A percentile compares a stretch with the other conserved stretches of the same genome.
Conservation (phyloP, 768 basidiomycete species). For the Cystofilobasidium capitatum region DNA sequence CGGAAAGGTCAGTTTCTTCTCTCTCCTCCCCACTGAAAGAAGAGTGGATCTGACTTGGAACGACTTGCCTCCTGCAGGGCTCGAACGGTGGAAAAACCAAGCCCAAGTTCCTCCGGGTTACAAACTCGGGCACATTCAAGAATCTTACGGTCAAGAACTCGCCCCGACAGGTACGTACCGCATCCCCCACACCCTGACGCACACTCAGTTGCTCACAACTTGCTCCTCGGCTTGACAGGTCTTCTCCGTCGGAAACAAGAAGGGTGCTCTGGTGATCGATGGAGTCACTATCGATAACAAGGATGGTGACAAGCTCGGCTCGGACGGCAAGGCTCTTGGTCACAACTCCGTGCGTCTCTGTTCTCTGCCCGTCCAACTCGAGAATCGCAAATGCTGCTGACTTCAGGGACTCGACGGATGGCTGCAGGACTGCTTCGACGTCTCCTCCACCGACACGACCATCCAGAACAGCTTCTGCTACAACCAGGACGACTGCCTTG, state of each 20-base stretch:
- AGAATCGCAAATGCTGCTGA: no score
- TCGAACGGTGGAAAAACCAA: not conserved
- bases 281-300: constrained; percentile 49
- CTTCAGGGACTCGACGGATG: no score
- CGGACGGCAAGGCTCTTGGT: constrained; percentile 38
- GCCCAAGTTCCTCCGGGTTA: constrained; percentile 29
- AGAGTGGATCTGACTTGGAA: no score
- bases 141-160: constrained; percentile 43
- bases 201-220: not conserved
- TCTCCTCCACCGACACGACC: constrained; percentile 26
- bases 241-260: constrained; percentile 37
- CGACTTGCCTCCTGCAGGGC: not conserved
- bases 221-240: constrained; percentile 28
- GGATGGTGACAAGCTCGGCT: constrained; percentile 46
- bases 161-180: constrained; percentile 31
- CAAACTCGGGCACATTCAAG: constrained; percentile 43
- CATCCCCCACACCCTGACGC: not conserved
- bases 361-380: no score
- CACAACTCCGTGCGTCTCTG: constrained; percentile 29
- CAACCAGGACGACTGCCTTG: constrained; percentile 54
- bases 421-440: constrained; percentile 38
- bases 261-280: constrained; percentile 43
- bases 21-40: not conserved
- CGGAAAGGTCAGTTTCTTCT: constrained; percentile 23
- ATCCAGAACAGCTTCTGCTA: constrained; percentile 26